Base-by-base conservation (phyloP, 2,329 filamentous ascomycete genomes). In the Tolypocladium ovalisporum region DNA sequence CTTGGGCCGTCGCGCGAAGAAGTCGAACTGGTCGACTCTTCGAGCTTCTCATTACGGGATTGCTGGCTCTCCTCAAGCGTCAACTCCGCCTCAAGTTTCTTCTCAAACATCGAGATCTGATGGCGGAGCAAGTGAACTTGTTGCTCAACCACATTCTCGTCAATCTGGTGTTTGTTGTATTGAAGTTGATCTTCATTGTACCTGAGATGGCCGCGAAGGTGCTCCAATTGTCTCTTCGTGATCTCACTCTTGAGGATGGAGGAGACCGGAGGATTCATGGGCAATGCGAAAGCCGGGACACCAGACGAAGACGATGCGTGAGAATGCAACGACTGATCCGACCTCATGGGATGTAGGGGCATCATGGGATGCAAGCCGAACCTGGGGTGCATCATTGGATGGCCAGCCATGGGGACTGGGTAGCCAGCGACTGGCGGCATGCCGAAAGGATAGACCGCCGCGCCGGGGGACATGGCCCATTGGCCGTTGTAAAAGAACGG, bases 91-190 rank as follows among this genome's bases (percentile, higher is more conserved):
- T 76, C 68, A 39, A 76, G 68, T 24, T 73, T 74, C 34, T 68
- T 68, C 62, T 83, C 79, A 58, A 84, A 83, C 49, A 77, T 71
- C 32, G 71, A 67, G 57, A 84, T 77, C 36, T 76, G 75, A 27
- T 72, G 67, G n/a, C 72, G 69, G 58, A 82, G 65, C 39, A 71
- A 65, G 39, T 71, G 64, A 4, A 71, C 75, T 49, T 76, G 74
- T 32, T 70, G 64, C 59, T 78, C 73, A 66, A 82, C 77, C 37
- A 74, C 69, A 60, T 73, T 75, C 62, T 82, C 80, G 58, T 86
- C 82, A 60, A 85, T 82, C 62, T 85, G 82, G 60, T 85, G 81
- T 61, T 76, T 79, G 65, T 86, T 85, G 71, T 81, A 84, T 55
- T 78, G 76, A 51, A 86, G 68, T 62, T 86, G 82, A 59, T 82